phyloP scores from a whole-genome alignment of 768 basidiomycete genomes.

The Collybia mongolica region DNA sequence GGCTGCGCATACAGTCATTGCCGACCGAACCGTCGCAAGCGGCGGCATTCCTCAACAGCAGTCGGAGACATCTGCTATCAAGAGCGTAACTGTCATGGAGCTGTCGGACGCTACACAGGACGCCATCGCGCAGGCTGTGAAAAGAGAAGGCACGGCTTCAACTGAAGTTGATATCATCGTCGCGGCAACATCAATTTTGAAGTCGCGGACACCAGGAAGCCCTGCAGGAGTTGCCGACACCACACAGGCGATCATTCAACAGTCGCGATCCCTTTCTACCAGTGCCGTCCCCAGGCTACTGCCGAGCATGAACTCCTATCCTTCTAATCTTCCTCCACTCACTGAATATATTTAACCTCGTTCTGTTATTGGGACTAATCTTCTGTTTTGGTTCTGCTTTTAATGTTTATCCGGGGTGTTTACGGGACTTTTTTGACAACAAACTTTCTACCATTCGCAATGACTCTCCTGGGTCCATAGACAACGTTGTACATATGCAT shows the following conservation, averaged over 20 bases:
- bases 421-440: conserved; percentile 26
- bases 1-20: conserved; percentile 68
- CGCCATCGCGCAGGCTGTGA: conserved; percentile 82
- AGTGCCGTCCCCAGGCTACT: conserved; percentile 20
- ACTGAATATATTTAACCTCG: conserved; percentile 40
- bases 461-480: conserved; percentile 15
- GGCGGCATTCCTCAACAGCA: conserved; percentile 35
- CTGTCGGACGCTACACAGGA: conserved; percentile 52
- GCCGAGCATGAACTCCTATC: conserved; percentile 18
- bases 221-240: conserved; percentile 19
- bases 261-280: conserved; percentile 16
- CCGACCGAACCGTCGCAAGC: conserved; percentile 42
- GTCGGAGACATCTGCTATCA: conserved; percentile 40
- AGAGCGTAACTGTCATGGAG: conserved; percentile 50
- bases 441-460: conserved; percentile 14
- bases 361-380: conserved; percentile 17
- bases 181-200: conserved; percentile 57
- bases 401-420: conserved; percentile 25
- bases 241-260: conserved; percentile 15
- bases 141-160: conserved; percentile 67
- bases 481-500: conserved; percentile 4
- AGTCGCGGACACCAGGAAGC: conserved; percentile 34
- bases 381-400: conserved; percentile 24
- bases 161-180: conserved; percentile 82
- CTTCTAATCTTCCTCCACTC: conserved; percentile 35